phyloP scores from a whole-genome alignment of 306 rosid species.

The Quercus berberidifolia region DNA sequence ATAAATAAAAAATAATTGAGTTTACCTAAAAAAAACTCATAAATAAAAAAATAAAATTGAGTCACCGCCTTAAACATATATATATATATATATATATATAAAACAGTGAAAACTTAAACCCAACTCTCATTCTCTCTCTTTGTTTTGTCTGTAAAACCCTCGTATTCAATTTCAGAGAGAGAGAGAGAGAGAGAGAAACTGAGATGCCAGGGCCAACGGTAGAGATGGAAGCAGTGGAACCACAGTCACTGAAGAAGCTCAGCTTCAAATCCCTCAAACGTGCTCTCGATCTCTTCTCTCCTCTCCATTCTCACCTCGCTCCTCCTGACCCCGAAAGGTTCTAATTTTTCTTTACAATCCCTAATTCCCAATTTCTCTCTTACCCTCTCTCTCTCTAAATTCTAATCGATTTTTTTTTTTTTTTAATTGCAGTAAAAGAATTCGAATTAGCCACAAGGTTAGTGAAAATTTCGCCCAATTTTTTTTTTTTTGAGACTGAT shows the following conservation, averaged over 20 bases:
- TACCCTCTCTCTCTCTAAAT: not conserved
- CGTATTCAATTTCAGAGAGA: not conserved
- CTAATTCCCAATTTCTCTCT: not conserved
- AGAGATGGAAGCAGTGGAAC: conserved; percentile 81
- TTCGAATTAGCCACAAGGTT: conserved; percentile 81
- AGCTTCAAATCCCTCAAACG: conserved; percentile 93
- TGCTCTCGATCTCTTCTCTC: conserved; percentile 92
- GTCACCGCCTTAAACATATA: too few species aligned
- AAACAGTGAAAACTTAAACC: too few species aligned
- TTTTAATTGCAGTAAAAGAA: conserved; percentile 48
- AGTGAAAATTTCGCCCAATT: conserved; percentile 18
- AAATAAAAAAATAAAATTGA: too few species aligned
- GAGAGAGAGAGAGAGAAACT: not conserved
- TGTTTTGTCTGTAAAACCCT: not conserved
- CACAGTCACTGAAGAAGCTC: conserved; percentile 89
- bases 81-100: too few species aligned
- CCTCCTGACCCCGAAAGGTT: conserved; percentile 74
- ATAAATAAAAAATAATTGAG: too few species aligned
- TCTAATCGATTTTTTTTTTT: not conserved
- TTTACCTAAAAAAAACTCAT: too few species aligned
- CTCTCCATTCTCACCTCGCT: conserved; percentile 60
- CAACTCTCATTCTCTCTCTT: not conserved
- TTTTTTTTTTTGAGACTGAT: too few species aligned
- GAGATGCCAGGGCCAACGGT: conserved; percentile 44
- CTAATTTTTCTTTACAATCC: not conserved